Evolutionary conservation across 2,329 filamentous ascomycete genomes (phyloP).

Genomic region (Neocucurbitaria cava): DNA sequence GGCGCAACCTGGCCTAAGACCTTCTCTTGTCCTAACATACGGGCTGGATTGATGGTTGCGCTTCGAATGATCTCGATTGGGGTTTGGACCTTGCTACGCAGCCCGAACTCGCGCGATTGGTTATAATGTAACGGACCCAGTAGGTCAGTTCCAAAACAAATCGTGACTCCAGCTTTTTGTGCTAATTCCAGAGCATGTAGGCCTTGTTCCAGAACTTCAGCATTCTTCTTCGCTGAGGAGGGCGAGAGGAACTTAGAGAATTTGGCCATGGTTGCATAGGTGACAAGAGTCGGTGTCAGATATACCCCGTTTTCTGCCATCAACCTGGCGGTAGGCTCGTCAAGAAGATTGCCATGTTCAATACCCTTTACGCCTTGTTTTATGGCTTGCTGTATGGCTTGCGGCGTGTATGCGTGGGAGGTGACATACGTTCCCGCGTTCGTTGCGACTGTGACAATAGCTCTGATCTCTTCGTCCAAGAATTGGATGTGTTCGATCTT

Average conservation of each 20-base stretch:
- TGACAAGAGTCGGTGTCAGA: conserved; percentile 10
- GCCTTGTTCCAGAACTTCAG: neutral
- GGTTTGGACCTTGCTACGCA: neutral
- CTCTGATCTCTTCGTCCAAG: conserved; percentile 62
- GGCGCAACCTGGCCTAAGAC: conserved; percentile 59
- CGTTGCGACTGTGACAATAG: conserved; percentile 59
- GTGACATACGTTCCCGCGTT: conserved; percentile 61
- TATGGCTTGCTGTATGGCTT: conserved; percentile 62
- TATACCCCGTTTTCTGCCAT: conserved; percentile 55
- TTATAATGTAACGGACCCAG: conserved; percentile 58
- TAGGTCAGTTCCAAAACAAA: conserved; percentile 65
- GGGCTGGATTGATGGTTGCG: conserved; percentile 10
- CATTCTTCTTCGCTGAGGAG: too few species aligned
- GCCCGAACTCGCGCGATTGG: conserved; percentile 50
- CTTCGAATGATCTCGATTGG: conserved; percentile 6
- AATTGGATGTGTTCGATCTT: conserved; percentile 63
- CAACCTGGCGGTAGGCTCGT: conserved; percentile 60
- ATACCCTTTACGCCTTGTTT: conserved; percentile 63
- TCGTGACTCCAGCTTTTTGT: conserved; percentile 59
- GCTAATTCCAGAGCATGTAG: conserved; percentile 49
- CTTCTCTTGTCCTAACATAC: conserved; percentile 48
- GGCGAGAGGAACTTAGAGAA: too few species aligned
- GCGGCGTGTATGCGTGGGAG: conserved; percentile 47
- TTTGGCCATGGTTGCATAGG: conserved; percentile 1
- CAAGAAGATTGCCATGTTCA: conserved; percentile 68